Percentiles rank a stretch among this genome's conserved stretches.
Evolutionary conservation across 768 basidiomycete genomes (phyloP).

Genomic region (Peribolospora kevripleyi): DNA sequence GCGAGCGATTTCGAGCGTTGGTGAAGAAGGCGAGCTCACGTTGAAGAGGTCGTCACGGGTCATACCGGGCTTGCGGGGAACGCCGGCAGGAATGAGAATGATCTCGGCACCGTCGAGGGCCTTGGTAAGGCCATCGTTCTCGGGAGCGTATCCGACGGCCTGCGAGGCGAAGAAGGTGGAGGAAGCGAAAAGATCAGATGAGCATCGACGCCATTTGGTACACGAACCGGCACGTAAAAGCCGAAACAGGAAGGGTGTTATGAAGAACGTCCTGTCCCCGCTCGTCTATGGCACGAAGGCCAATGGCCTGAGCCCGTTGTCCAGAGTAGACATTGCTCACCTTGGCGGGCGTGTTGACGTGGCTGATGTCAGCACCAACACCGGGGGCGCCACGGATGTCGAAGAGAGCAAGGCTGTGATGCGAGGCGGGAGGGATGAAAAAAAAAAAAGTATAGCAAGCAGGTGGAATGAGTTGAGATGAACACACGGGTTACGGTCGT

Average conservation of each 20-base stretch:
- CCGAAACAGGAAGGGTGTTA: background rate
- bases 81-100: constrained; percentile 95
- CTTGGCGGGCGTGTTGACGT: constrained; percentile 65
- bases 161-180: constrained; percentile 7
- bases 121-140: constrained; percentile 59
- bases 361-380: constrained; percentile 91
- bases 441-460: background rate
- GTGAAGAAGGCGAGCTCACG: constrained; percentile 26
- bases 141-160: constrained; percentile 12
- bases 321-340: constrained; percentile 23
- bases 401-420: constrained; percentile 32
- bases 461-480: background rate
- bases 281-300: background rate
- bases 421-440: background rate
- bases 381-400: constrained; percentile 90
- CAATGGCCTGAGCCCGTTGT: constrained; percentile 7
- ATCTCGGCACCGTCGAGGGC: constrained; percentile 77
- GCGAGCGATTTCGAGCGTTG: background rate
- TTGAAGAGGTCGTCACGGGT: constrained; percentile 93
- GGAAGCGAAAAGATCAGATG: background rate
- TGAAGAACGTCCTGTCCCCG: background rate
- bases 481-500: background rate
- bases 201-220: background rate
- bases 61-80: constrained; percentile 70
- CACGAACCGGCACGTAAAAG: background rate